A percentile compares a stretch with the other conserved stretches of the same genome.
phyloP scores from a whole-genome alignment of 306 rosid species.

The Crotalaria pallida region DNA sequence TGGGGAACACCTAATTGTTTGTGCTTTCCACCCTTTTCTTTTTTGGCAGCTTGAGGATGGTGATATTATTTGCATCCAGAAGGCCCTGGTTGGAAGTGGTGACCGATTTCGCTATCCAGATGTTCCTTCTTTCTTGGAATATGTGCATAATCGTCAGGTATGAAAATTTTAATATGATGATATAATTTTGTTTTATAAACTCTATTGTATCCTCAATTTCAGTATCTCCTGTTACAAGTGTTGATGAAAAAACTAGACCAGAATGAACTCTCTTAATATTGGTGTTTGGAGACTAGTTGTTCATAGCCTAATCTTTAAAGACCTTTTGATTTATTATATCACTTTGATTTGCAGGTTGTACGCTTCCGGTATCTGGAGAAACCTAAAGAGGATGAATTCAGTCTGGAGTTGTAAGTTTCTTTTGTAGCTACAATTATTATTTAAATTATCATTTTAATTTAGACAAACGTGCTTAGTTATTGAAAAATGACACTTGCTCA shows the following conservation, averaged over 20 bases:
- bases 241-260: not conserved
- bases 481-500: not conserved
- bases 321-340: not conserved
- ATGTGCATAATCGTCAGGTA: conserved; percentile 93
- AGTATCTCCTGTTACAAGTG: not conserved
- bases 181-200: not conserved
- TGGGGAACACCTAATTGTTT: not conserved
- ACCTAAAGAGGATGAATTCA: conserved; percentile 89
- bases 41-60: conserved; percentile 84
- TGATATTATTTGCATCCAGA: conserved; percentile 92
- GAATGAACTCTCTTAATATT: not conserved
- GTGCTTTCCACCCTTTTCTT: not conserved
- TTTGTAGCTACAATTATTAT: not conserved
- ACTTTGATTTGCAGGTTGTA: conserved; percentile 59
- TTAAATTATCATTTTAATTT: not conserved
- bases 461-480: not conserved
- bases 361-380: conserved; percentile 80
- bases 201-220: not conserved
- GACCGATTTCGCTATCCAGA: conserved; percentile 64
- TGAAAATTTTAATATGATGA: not conserved
- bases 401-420: conserved; percentile 70
- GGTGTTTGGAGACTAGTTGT: not conserved
- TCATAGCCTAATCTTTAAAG: not conserved
- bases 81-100: conserved; percentile 36
- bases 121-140: conserved; percentile 80